Evolutionary conservation across 2,329 filamentous ascomycete genomes (phyloP), one percentile per base, ranked within the genome.

Genomic region (Sporothrix schenckii): DNA sequence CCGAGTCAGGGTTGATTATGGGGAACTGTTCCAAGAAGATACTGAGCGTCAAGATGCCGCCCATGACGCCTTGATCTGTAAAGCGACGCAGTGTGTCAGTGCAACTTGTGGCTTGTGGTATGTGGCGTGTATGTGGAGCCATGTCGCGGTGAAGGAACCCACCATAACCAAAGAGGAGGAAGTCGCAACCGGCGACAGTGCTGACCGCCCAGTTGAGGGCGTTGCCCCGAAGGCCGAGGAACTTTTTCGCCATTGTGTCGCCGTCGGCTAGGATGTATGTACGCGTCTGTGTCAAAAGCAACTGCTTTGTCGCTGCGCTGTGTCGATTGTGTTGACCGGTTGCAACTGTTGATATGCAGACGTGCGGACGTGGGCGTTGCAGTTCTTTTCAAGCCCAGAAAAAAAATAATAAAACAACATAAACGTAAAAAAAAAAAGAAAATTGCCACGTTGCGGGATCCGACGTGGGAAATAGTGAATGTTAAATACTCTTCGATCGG

Each of bases 11-110:
- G 75, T 88, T 84, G 72, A 87, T 86, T 50, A 81, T 76, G 0
- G 86, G 87, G 73, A 89, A 89, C 19, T 80, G 79, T 2, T 78
- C 75, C 2, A 88, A 80, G 75, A 91, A 92, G 11, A 84, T 83
- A 24, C 84, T 80, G 75, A 94, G 85, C 3, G 90, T 92, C 70
- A 94, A 81, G 73, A 94, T 88, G 70, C 89, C 89, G 60, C 89
- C 91, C 84, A 92, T 93, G 11, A 92, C 89, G 76, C 91, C 89
- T 79, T 91, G 89, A 78, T 92, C 91, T 89, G 21, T 24, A 13
- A n/a, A 13, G 13, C 10, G 13, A 21, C 9, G 56, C 4, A 1
- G 10, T 19, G 3, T 21, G 21, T 68, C 13, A 68, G 66, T 49
- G 49, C 1, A 7, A 10, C 6, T 49, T 19, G n/a, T 60, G 21